Base-by-base conservation (phyloP, 352 stramenopile species). In the Pythium graminicola region DNA sequence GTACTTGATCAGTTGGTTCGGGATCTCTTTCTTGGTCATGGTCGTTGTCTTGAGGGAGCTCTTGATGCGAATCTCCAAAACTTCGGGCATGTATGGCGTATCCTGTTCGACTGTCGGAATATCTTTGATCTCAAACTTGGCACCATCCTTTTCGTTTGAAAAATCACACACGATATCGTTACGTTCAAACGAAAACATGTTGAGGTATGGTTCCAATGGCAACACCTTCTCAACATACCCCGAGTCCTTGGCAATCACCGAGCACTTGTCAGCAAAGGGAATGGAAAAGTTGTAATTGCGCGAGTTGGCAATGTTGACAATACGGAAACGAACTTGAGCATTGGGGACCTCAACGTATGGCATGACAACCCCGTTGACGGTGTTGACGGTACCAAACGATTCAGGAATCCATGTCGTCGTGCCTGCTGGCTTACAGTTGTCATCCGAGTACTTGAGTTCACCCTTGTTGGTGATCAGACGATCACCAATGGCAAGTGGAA, bases 261-360 rank as follows among this genome's bases (percentile, higher is more conserved):
- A 62, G 56, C 78, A 85, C 62, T 81, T 76, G 56, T 69, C 57
- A 0, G 70, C 65, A 59, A 89, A 89, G 9, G 78, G 75, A 17
- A 89, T 67, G 6, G 72, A 76, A 27, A 89, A 69, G 57, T 89
- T 89, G 69, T 89, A 89, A 62, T 86, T 70, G 38, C 78, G 73
- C 38, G 78, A 60, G 59, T 89, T 89, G 51, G 78, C 73, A 14
- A 63, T 48, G 47, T 85, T 89, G 19, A 56, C 56, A n/a, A 85
- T 47, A 16, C 75, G 78, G 32, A 86, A 79, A 29, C 78, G 75
- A 33, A 83, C 74, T 39, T 89, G 75, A 8, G 72, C 67, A 33
- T 62, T 63, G 10, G 76, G 78, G 7, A 89, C 58, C 36, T 85
- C 64, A 5, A 85, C 41, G 58, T 82, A 89, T 2, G 73, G 78